Evolutionary conservation across 768 basidiomycete species (phyloP).

Genomic region (Dacryopinax primogenitus): DNA sequence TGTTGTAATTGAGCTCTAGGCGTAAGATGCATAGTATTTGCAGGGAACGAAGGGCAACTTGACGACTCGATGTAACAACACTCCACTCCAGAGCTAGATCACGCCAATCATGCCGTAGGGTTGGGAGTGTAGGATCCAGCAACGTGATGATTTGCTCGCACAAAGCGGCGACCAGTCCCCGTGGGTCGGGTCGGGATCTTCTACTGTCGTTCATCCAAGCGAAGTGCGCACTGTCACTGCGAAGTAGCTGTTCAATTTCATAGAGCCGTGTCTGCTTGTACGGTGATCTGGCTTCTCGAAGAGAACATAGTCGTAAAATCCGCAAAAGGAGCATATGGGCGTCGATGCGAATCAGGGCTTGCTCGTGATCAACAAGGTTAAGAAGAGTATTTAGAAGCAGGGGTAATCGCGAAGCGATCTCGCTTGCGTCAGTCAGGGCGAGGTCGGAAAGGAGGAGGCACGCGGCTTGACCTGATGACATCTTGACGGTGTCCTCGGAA

Average conservation of each 20-base stretch:
- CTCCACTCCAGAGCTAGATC: conserved; percentile 71
- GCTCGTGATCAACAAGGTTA: conserved; percentile 69
- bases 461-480: conserved; percentile 80
- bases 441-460: conserved; percentile 72
- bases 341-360: conserved; percentile 51
- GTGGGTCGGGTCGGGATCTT: conserved; percentile 8
- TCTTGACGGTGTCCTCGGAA: conserved; percentile 15
- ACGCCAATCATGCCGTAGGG: conserved; percentile 65
- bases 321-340: conserved; percentile 76
- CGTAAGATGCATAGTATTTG: conserved; percentile 78
- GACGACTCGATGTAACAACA: conserved; percentile 73
- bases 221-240: neutral
- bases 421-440: conserved; percentile 64
- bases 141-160: conserved; percentile 53
- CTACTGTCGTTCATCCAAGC: neutral
- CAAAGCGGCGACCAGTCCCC: conserved; percentile 31
- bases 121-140: conserved; percentile 54
- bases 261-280: neutral
- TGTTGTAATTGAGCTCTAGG: conserved; percentile 53
- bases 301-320: conserved; percentile 56
- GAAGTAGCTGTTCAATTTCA: neutral
- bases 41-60: conserved; percentile 74
- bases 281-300: neutral
- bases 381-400: conserved; percentile 66
- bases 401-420: conserved; percentile 54